Conservation (phyloP, 768 basidiomycete species). For the Lactarius sp. region DNA sequence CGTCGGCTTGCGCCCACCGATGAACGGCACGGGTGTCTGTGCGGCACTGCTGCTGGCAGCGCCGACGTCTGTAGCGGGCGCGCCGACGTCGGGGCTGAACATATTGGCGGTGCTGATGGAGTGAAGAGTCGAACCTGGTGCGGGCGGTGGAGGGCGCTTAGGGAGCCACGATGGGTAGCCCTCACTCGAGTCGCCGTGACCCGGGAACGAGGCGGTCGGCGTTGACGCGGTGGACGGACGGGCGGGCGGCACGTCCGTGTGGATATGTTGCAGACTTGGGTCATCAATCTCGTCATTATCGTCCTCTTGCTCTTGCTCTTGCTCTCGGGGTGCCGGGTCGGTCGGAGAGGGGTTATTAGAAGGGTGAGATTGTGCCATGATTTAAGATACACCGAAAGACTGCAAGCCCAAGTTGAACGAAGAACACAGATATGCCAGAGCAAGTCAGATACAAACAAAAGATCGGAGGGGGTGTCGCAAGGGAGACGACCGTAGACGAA, state of each 20-base stretch:
- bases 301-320: not conserved
- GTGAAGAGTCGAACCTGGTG: slow-evolving; percentile 65
- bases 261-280: not conserved
- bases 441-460: too few species aligned
- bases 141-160: slow-evolving; percentile 67
- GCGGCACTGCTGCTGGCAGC: not conserved
- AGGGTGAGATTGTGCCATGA: slow-evolving; percentile 14
- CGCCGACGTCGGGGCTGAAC: slow-evolving; percentile 1
- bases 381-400: slow-evolving; percentile 3
- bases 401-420: not conserved
- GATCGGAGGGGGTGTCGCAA: too few species aligned
- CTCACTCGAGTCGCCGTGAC: slow-evolving; percentile 33
- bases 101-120: slow-evolving; percentile 41
- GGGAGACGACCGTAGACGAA: too few species aligned
- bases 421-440: not conserved
- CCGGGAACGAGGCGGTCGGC: slow-evolving; percentile 6
- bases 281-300: not conserved
- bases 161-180: slow-evolving; percentile 87
- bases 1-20: slow-evolving; percentile 70
- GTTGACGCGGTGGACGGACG: not conserved
- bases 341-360: slow-evolving; percentile 14
- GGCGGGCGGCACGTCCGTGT: too few species aligned
- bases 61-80: not conserved
- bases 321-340: not conserved
- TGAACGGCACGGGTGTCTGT: slow-evolving; percentile 30